Conservation (phyloP, 1,139 yeast species). For the Pichia sp. region DNA sequence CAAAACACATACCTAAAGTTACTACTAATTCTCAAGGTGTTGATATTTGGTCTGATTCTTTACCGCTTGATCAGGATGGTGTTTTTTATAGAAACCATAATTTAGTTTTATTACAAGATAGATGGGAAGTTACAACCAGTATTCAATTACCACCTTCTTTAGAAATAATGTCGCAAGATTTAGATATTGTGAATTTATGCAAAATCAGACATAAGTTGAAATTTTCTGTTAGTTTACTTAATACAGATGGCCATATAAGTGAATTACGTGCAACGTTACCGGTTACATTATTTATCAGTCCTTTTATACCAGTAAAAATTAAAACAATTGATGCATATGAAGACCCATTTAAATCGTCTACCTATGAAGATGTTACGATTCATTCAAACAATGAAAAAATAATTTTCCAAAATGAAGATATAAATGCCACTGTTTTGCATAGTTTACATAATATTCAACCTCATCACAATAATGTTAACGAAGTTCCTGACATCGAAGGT, state of each 20-base stretch:
- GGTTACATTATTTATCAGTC: slow-evolving; percentile 60
- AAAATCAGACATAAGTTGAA: slow-evolving; percentile 62
- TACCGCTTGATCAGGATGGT: slow-evolving; percentile 28
- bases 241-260: slow-evolving; percentile 40
- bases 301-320: slow-evolving; percentile 70
- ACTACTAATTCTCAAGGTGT: slow-evolving; percentile 33
- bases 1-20: slow-evolving; percentile 33
- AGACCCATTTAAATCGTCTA: slow-evolving; percentile 19
- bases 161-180: slow-evolving; percentile 78
- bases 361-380: slow-evolving; percentile 26
- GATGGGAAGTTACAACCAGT: slow-evolving; percentile 67
- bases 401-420: slow-evolving; percentile 22
- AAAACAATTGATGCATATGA: slow-evolving; percentile 31
- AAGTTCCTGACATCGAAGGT: background rate
- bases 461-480: slow-evolving; percentile 9
- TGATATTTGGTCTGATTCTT: slow-evolving; percentile 28
- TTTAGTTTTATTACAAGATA: slow-evolving; percentile 44
- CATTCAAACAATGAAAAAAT: slow-evolving; percentile 24
- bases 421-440: slow-evolving; percentile 3
- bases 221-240: slow-evolving; percentile 28
- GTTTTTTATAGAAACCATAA: slow-evolving; percentile 27
- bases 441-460: slow-evolving; percentile 3
- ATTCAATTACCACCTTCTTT: slow-evolving; percentile 66
- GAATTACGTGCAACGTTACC: slow-evolving; percentile 69
- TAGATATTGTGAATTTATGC: slow-evolving; percentile 53